Evolutionary conservation across 441 rosid species (phyloP).

Genomic region (Corymbia calophylla): DNA sequence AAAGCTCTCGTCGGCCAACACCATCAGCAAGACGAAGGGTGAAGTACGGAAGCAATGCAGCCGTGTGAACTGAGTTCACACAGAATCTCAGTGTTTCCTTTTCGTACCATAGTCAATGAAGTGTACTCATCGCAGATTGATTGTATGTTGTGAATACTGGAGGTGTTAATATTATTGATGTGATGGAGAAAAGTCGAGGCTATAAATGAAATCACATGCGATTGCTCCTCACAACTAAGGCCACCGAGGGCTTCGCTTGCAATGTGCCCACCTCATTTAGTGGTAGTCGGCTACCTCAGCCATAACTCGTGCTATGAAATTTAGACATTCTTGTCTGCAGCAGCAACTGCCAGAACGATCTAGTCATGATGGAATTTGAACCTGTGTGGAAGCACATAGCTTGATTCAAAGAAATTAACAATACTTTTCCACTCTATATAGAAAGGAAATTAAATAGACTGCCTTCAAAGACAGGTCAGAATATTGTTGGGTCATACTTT

Average conservation of each 20-base stretch:
- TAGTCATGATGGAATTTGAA: not conserved
- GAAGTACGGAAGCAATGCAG: constrained; percentile 15
- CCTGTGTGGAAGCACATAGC: not conserved
- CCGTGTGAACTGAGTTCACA: not conserved
- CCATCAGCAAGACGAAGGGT: not conserved
- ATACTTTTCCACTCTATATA: not conserved
- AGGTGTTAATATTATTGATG: not conserved
- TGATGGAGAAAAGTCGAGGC: not conserved
- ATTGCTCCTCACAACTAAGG: not conserved
- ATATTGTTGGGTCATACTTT: not conserved
- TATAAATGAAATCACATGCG: not conserved
- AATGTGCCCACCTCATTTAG: not conserved
- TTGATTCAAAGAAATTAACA: not conserved
- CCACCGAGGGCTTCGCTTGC: not conserved
- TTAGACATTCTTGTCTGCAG: not conserved
- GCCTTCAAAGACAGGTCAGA: not conserved
- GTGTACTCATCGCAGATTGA: not conserved
- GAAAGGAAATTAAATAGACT: not conserved
- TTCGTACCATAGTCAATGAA: not conserved
- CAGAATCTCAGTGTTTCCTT: not conserved
- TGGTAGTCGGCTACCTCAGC: not conserved
- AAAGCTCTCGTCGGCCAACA: constrained; percentile 6
- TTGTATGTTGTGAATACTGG: not conserved
- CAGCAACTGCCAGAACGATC: not conserved
- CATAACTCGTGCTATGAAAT: not conserved